Evolutionary conservation across 331 rosid genomes (phyloP), one percentile per base, ranked within the genome.

Genomic region (Quercus lobata): DNA sequence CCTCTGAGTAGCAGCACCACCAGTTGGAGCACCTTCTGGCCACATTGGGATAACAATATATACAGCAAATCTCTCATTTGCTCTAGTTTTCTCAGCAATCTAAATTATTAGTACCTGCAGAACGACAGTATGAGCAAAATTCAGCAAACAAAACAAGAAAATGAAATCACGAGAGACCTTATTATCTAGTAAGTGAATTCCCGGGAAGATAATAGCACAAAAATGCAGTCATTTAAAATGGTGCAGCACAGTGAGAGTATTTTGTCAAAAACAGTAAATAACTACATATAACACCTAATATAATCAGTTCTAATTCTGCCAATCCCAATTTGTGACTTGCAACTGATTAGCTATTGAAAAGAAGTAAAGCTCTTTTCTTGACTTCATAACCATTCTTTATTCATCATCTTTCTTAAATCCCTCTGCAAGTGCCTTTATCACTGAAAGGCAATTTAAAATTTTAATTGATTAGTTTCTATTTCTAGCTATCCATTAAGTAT

Each of bases 11-110:
- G 97, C 93, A 69, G 91, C 87, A 60, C 93, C 97, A n/a, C 93
- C 97, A n/a, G 98, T 87, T 49, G 99, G 99, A 86, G 83, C 92
- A 81, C 99, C 99, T 87, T 96, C 99, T 0, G 99, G 99, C 98
- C 99, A 96, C 99, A 96, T 93, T 57, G 99, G 99, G 80, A 96
- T 93, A 76, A 96, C 85, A 68, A 96, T 88, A 88, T 96, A 96
- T 18, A 79, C 99, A 44, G 98, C 93, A 75, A 96, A 96, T 78
- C 98, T 91, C 90, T 96, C 92, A 52, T 90, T 89, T 80, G 94
- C 98, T 86, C 85, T 89, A 79, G 93, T 93, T 84, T 96, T 96
- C 21, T 27, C 30, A 27, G 30, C 30, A 27, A 27, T 27, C 30
- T 27, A 27, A 27, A 27, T 27, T 27, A 27, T 27, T 27, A 27